Evolutionary conservation across 306 rosid genomes (phyloP).

Genomic region (Casuarina glauca): DNA sequence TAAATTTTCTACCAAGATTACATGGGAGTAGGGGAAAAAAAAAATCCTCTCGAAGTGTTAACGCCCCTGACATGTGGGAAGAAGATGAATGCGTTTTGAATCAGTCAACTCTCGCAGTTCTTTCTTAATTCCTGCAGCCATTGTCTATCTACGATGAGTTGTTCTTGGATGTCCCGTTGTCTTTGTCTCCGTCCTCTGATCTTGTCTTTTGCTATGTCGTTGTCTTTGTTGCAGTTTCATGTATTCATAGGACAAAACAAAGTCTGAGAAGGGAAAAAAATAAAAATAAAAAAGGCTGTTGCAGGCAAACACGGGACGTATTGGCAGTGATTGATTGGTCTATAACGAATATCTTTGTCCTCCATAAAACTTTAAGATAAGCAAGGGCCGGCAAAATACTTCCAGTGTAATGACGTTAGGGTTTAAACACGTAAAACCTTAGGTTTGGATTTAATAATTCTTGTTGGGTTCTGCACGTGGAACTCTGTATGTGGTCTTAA

Average conservation of each 20-base stretch:
- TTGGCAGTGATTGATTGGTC: neutral
- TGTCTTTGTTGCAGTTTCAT: neutral
- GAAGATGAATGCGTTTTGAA: neutral
- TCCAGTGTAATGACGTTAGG: too few relatives aligned
- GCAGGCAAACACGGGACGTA: neutral
- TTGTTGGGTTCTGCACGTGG: neutral
- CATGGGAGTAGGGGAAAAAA: too few relatives aligned
- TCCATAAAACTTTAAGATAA: neutral
- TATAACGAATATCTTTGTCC: neutral
- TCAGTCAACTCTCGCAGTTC: neutral
- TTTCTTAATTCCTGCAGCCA: too few relatives aligned
- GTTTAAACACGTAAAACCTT: too few relatives aligned
- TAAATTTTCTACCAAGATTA: too few relatives aligned
- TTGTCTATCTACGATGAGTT: too few relatives aligned
- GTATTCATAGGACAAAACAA: neutral
- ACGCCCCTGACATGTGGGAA: too few relatives aligned
- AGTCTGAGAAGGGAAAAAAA: neutral
- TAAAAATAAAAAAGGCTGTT: too few relatives aligned
- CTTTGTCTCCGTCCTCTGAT: neutral
- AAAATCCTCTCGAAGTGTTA: too few relatives aligned
- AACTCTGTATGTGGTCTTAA: too few relatives aligned
- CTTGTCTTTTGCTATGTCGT: neutral
- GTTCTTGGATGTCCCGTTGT: neutral
- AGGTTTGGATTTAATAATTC: too few relatives aligned
- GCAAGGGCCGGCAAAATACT: neutral